Evolutionary conservation across 2,329 filamentous ascomycete genomes (phyloP).

Genomic region (Trichoderma oligosporum): DNA sequence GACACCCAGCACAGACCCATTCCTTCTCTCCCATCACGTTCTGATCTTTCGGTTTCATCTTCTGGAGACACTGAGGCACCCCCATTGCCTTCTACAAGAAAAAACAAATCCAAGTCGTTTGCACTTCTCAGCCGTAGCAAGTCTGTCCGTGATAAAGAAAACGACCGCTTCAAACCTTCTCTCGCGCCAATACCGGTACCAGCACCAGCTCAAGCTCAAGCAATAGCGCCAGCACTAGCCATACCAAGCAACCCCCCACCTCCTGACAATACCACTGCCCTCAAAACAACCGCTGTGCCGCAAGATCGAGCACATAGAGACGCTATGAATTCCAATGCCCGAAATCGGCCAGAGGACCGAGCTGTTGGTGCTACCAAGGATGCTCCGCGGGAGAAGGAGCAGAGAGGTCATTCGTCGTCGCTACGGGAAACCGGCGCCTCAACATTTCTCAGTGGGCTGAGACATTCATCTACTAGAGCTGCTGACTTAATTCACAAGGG

Average conservation of each 20-base stretch:
- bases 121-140: conserved; percentile 49
- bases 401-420: conserved; percentile 50
- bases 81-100: conserved; percentile 38
- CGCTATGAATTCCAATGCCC: conserved; percentile 59
- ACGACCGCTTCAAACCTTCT: conserved; percentile 37
- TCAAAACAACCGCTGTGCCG: conserved; percentile 34
- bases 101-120: conserved; percentile 54
- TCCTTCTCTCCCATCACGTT: conserved; percentile 44
- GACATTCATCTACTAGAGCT: conserved; percentile 67
- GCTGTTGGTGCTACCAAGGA: conserved; percentile 41
- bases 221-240: conserved; percentile 21
- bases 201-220: not conserved
- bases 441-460: conserved; percentile 68
- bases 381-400: conserved; percentile 42
- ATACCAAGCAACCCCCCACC: conserved; percentile 29
- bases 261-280: conserved; percentile 27
- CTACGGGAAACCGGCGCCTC: conserved; percentile 59
- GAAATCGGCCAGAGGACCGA: conserved; percentile 73
- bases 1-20: conserved; percentile 38
- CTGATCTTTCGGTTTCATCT: conserved; percentile 51
- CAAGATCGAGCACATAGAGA: conserved; percentile 66
- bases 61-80: conserved; percentile 44
- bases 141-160: conserved; percentile 51
- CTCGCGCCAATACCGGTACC: conserved; percentile 3
- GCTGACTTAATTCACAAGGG: conserved; percentile 80